Evolutionary conservation across 2,329 filamentous ascomycete genomes (phyloP).

Genomic region (Phaeosphaeria sp.): DNA sequence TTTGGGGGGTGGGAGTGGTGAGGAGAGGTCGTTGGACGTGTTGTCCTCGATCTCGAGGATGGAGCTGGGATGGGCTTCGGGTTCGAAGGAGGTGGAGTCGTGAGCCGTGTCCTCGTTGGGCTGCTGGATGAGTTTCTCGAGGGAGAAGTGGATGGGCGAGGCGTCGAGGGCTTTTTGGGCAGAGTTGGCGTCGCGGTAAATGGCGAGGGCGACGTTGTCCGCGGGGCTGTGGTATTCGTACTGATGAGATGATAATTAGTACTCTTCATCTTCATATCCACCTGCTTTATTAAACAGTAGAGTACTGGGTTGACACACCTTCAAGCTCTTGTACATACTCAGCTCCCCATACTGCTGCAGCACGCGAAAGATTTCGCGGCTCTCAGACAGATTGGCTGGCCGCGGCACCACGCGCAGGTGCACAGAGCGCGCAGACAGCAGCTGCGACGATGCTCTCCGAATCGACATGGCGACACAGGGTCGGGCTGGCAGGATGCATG

Average conservation of each 20-base stretch:
- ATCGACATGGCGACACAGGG: constrained; percentile 32
- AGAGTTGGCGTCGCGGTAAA: constrained; percentile 52
- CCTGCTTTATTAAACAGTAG: neutral
- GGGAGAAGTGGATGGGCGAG: constrained; percentile 56
- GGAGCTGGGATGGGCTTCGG: neutral
- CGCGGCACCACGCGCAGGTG: constrained; percentile 57
- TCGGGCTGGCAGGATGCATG: neutral
- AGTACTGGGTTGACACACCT: constrained; percentile 28
- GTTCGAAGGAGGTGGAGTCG: neutral
- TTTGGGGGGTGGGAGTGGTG: constrained; percentile 8
- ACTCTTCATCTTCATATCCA: neutral
- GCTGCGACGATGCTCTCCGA: constrained; percentile 30
- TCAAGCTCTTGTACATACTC: constrained; percentile 55
- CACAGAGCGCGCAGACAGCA: constrained; percentile 51
- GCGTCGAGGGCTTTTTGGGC: constrained; percentile 52
- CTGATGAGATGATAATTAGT: constrained; percentile 21
- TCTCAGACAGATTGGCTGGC: constrained; percentile 56
- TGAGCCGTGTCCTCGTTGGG: constrained; percentile 5
- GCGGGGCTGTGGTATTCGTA: constrained; percentile 53
- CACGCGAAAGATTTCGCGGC: constrained; percentile 56
- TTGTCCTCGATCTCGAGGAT: constrained; percentile 21
- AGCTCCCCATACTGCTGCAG: constrained; percentile 59
- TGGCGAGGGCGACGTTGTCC: constrained; percentile 55
- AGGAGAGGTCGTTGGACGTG: neutral
- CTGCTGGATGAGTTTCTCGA: constrained; percentile 39